Evolutionary conservation across 2,329 filamentous ascomycete genomes (phyloP), one percentile per base, ranked within the genome.

Genomic region (Cladosporium sp.): DNA sequence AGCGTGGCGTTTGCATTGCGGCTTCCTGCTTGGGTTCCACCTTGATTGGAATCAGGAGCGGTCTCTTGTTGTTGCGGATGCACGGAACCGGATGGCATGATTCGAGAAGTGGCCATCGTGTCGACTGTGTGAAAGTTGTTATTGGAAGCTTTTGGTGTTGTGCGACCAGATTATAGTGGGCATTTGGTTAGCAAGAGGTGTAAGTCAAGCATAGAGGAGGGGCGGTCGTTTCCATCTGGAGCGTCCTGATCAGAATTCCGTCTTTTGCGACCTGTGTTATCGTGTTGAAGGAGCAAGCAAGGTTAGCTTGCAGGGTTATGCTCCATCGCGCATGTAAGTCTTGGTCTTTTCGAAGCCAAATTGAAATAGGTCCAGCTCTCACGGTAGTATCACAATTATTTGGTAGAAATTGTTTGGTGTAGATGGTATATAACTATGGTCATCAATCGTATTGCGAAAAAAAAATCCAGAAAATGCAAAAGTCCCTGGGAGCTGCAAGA

Each of bases 381-480:
- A 2, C 8, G 3, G 28, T 32, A 32, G 28, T 10, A 3, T 2
- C 12, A 32, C 4, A 9, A 7, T 7, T 3, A 3, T 17, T 17
- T 4, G 6, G 22, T n/a, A 9, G 15, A 28, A 17, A 45, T 10
- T 10, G 13, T 10, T 45, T 45, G 22, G 13, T 48, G 28, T 22
- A 25, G 28, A 48, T 48, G 45, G 45, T 48, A 35, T 48, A 48
- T 39, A 12, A 34, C 24, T 48, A 48, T 32, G 7, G 10, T 48
- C 45, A 35, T 48, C 28, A 48, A 25, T 48, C 45, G 45, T 48
- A n/a, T 45, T 45, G 24, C n/a, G n/a, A n/a, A n/a, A n/a, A n/a
- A 15, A 4, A 45, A 28, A 45, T 22, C 19, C 20, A 24, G 42
- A 17, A 39, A 19, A 39, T 39, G 7, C 17, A 19, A n/a, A 12